These are phyloP conservation scores for Phanerodontia chrysosporium DNA, from an alignment of 768 basidiomycete species.

Conservation along the genomic window DNA sequence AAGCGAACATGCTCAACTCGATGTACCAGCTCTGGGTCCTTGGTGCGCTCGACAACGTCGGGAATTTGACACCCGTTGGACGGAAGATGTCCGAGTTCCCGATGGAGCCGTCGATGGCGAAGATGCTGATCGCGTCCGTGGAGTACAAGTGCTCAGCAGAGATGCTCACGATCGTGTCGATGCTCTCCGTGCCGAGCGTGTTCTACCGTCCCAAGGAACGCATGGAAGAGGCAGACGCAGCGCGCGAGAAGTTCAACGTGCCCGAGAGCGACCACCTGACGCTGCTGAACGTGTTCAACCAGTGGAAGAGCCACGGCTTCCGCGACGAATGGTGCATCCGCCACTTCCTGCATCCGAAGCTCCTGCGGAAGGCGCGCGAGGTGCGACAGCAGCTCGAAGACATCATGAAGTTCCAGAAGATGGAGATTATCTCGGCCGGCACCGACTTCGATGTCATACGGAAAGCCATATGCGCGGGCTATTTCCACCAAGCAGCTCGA, in stretches of 20 bases:
- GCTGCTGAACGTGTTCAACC: slow-evolving; percentile 91
- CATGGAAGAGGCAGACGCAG: slow-evolving; percentile 96
- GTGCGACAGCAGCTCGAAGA: slow-evolving; percentile 95
- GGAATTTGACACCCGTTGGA: slow-evolving; percentile 89
- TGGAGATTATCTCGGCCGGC: slow-evolving; percentile 86
- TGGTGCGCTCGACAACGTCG: slow-evolving; percentile 93
- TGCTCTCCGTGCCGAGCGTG: slow-evolving; percentile 96
- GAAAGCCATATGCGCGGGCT: slow-evolving; percentile 95
- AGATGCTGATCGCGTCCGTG: slow-evolving; percentile 95
- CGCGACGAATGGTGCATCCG: slow-evolving; percentile 93
- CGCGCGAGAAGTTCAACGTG: slow-evolving; percentile 97
- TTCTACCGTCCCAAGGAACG: slow-evolving; percentile 97
- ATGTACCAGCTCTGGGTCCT: slow-evolving; percentile 99
- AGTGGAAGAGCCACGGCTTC: slow-evolving; percentile 96
- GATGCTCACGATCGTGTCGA: slow-evolving; percentile 98
- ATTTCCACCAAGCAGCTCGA: slow-evolving; percentile 97
- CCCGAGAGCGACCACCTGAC: slow-evolving; percentile 98
- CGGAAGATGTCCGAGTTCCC: slow-evolving; percentile 99
- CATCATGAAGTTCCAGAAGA: slow-evolving; percentile 99
- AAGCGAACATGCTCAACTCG: slow-evolving; percentile 97
- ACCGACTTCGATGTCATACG: slow-evolving; percentile 92
- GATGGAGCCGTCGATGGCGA: slow-evolving; percentile 98
- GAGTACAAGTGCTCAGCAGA: slow-evolving; percentile 91
- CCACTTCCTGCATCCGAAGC: slow-evolving; percentile 95
- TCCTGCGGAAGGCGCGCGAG: slow-evolving; percentile 91